phyloP scores from a whole-genome alignment of 495 filamentous ascomycete genomes.

The Lasiosphaeriaceae sp. region DNA sequence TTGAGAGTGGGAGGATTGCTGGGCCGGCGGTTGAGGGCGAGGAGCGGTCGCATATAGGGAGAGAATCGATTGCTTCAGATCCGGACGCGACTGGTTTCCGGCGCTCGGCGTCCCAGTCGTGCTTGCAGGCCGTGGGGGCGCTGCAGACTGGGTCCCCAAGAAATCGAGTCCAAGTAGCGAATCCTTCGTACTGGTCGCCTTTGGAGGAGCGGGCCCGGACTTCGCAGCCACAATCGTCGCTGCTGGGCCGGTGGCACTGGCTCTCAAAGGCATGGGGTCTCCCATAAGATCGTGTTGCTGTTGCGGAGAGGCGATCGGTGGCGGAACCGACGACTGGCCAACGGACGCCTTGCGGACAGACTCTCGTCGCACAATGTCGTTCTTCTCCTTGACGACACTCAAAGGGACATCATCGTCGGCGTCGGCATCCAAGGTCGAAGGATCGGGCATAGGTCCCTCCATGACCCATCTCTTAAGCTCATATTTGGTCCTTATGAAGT shows the following conservation, averaged over 20 bases:
- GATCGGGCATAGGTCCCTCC: conserved; percentile 93
- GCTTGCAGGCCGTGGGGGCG: conserved; percentile 68
- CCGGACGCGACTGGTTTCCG: conserved; percentile 71
- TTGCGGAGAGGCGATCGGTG: conserved; percentile 32
- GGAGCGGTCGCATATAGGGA: conserved; percentile 89
- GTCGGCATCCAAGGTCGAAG: conserved; percentile 74
- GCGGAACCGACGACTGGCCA: conserved; percentile 29
- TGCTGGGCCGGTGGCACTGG: conserved; percentile 60
- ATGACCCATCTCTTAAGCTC: conserved; percentile 97
- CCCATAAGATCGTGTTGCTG: conserved; percentile 50
- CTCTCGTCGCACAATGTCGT: conserved; percentile 46
- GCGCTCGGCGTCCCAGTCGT: conserved; percentile 57
- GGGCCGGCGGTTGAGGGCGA: conserved; percentile 56
- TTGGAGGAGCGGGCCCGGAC: conserved; percentile 57
- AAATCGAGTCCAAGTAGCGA: conserved; percentile 93
- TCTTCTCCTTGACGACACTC: conserved; percentile 56
- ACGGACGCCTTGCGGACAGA: conserved; percentile 41
- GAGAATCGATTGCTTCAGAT: conserved; percentile 94
- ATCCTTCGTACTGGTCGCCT: conserved; percentile 60
- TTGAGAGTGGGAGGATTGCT: conserved; percentile 44
- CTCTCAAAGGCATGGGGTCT: conserved; percentile 42
- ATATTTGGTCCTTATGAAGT: conserved; percentile 98
- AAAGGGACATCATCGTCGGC: conserved; percentile 77
- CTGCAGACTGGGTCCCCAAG: conserved; percentile 65
- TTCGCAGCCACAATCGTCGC: conserved; percentile 66